phyloP scores from a whole-genome alignment of 2,329 filamentous ascomycete species.

The Monilinia fructicola region DNA sequence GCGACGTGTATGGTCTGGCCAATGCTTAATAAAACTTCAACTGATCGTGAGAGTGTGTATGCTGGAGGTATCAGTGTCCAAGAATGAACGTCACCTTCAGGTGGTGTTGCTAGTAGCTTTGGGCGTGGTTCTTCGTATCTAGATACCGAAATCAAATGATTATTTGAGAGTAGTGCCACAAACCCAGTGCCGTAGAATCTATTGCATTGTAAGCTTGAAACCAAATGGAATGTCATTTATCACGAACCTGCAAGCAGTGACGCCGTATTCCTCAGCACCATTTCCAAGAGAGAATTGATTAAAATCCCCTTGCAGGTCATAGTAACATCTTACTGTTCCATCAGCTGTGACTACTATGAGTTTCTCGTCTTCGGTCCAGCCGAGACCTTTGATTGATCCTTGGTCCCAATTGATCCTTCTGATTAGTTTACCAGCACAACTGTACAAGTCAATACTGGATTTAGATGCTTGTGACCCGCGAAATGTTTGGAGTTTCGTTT shows the following conservation, averaged over 20 bases:
- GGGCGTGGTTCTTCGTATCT: conserved; percentile 90
- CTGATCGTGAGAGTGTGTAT: conserved; percentile 85
- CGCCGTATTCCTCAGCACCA: conserved; percentile 83
- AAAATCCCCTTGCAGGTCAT: conserved; percentile 92
- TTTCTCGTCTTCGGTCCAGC: conserved; percentile 95
- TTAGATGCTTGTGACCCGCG: conserved; percentile 70
- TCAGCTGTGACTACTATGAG: conserved; percentile 85
- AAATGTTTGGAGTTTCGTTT: conserved; percentile 78
- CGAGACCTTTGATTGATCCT: conserved; percentile 79
- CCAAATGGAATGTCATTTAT: background rate
- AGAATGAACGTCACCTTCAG: conserved; percentile 76
- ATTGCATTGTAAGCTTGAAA: conserved; percentile 18
- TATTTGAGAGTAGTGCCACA: conserved; percentile 87
- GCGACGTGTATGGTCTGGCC: conserved; percentile 80
- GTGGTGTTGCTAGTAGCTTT: conserved; percentile 72
- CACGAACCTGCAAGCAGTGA: conserved; percentile 69
- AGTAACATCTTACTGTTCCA: conserved; percentile 82
- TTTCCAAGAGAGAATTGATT: conserved; percentile 90
- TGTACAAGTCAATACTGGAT: conserved; percentile 91
- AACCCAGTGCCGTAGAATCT: conserved; percentile 87
- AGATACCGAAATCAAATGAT: conserved; percentile 80
- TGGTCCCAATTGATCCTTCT: conserved; percentile 89
- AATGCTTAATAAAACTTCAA: conserved; percentile 88
- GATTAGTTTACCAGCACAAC: conserved; percentile 84
- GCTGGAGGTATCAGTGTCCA: conserved; percentile 89